Base-by-base conservation (phyloP, 345 rosid species). In the Conringia planisiliqua region DNA sequence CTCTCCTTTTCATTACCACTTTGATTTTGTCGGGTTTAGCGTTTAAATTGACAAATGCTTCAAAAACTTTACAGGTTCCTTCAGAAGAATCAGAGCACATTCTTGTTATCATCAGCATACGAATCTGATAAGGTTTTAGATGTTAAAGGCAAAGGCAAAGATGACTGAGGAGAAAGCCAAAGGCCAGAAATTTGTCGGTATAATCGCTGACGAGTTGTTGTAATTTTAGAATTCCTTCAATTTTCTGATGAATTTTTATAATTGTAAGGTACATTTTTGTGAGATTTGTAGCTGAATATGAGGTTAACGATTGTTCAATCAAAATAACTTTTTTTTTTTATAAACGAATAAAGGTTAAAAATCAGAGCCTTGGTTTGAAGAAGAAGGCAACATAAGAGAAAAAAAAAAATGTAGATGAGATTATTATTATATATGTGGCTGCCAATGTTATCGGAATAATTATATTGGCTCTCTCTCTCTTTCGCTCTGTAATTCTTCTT, bases 61-160 rank as follows among this genome's bases (percentile, higher is more conserved):
- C 10, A 29, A 48, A 27, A 4, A 10, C 35, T 43, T 9, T 63
- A 81, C 88, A 94, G 99, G 82, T 95, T 84, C 76, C 73, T 95
- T 81, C 97, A 91, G 84, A 95, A 95, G 86, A 91, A 95, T 72
- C 99, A 95, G 72, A 86, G 86, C 65, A 82, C 78, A 7, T 89
- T 85, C 80, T 89, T 90, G 62, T 78, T 88, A 12, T 69, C 92
- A 13, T 83, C 97, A 42, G 83, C 89, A 5, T 88, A 94, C 47
- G 93, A 91, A 29, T 89, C 80, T 5, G 81, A 72, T 30, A 71
- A 71, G 61, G 55, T 73, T 77, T 76, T 82, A 7, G 94, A 89
- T 70, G 78, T 80, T 47, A 87, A 88, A 84, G 93, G 87, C 75
- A 91, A 94, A 82, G 88, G 87, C 44, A 84, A 88, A 85, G 91